Evolutionary conservation across 306 rosid species (phyloP), one percentile per base, ranked within the genome.

Genomic region (Boehmeria nivea): DNA sequence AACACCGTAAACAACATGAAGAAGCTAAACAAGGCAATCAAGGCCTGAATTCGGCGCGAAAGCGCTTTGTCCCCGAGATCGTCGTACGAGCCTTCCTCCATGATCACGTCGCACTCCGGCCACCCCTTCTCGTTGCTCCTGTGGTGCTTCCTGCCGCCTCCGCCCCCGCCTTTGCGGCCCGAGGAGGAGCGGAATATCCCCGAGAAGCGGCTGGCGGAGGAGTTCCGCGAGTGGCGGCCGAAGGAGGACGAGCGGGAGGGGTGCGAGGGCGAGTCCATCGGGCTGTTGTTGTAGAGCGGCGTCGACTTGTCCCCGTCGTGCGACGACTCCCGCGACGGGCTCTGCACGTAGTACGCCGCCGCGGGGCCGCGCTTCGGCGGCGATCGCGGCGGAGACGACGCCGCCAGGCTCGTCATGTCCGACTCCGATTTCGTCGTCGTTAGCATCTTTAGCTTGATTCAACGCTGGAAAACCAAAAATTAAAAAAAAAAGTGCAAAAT

Each of bases 301-400:
- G 98, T 91, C 20, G 94, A 91, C 83, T 85, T 91, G 68, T 91
- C 95, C 2, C 94, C 99, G 78, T 91, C 99, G 6, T 84, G 86
- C 1, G 99, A 91, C 51, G 99, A 91, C 51, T 85, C 94, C 69
- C 96, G 78, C 11, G 96, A 87, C 47, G 99, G 99, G 67, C 96
- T 91, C 54, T 91, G 96, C 0, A 91, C 99, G 46, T 80, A 91
- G 72, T 91, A 91, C 9, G 72, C 81, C 3, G 85, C 76, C 0
- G 1, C 1, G 8, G 45, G 1, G 17, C 45, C 45, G 16, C 81
- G 56, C 79, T 91, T 87, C 12, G 96, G 96, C 10, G 98, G 98
- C 2, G 96, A 91, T 78, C 99, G 83, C 39, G 96, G 81, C 15
- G 99, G 99, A 22, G 99, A 87, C 6, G 99, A 91, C 23, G 85